Conservation (phyloP, 192 early-diverging fungal genomes). For the Gamsiella multidivaricata region DNA sequence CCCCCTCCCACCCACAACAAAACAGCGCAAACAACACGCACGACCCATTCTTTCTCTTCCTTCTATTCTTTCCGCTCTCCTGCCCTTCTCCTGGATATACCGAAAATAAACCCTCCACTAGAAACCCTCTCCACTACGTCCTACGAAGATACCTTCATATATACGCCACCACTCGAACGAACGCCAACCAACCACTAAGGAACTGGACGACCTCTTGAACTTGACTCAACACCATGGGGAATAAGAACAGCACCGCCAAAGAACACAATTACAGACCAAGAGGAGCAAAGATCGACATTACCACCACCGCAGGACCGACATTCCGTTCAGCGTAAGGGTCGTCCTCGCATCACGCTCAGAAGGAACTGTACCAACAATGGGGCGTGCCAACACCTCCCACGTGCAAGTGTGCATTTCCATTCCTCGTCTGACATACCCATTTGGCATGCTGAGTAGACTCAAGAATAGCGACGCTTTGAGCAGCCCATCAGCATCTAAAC, state of each 20-base stretch:
- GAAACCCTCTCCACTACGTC: too few species aligned
- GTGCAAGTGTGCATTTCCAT: neutral
- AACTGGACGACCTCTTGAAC: too few species aligned
- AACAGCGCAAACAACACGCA: conserved; percentile 6
- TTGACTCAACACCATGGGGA: conserved; percentile 33
- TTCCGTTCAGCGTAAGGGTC: conserved; percentile 33
- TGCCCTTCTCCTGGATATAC: neutral
- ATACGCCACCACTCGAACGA: too few species aligned
- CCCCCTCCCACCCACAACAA: conserved; percentile 5
- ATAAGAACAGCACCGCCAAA: conserved; percentile 36
- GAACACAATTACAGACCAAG: conserved; percentile 26
- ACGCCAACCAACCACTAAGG: too few species aligned
- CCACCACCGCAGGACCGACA: conserved; percentile 16
- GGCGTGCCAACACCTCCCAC: too few species aligned
- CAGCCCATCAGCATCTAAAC: conserved; percentile 10
- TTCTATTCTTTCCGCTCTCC: neutral
- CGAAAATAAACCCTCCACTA: too few species aligned
- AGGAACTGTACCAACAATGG: too few species aligned
- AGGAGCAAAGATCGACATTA: conserved; percentile 43
- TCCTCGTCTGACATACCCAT: conserved; percentile 13
- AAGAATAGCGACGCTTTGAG: conserved; percentile 9
- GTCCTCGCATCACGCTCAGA: neutral
- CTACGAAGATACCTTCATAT: too few species aligned
- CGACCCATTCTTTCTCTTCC: neutral
- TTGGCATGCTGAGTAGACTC: conserved; percentile 18